These are phyloP conservation scores for Eucalyptus erythrocorys DNA, from an alignment of 345 rosid genomes.

Conservation along the genomic window DNA sequence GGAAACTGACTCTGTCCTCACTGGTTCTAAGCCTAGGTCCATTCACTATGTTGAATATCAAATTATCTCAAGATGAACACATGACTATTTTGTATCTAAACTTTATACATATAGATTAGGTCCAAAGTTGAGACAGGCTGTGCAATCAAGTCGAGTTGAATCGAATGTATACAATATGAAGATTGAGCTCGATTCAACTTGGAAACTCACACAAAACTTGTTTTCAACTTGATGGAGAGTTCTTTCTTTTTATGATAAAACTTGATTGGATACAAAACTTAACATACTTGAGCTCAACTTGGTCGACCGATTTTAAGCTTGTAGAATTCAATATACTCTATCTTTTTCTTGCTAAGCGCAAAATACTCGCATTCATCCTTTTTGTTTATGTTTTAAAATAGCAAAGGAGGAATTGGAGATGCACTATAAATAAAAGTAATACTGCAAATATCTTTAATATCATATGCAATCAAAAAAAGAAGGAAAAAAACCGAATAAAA, in stretches of 20 bases:
- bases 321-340: not conserved
- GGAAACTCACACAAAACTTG: not conserved
- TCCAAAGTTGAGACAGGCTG: fast-evolving
- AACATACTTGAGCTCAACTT: not conserved
- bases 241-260: not conserved
- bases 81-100: not conserved
- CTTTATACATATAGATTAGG: not conserved
- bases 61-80: not conserved
- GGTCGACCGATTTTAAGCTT: not conserved
- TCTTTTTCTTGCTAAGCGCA: not conserved
- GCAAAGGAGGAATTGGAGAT: not conserved
- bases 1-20: too few relatives aligned
- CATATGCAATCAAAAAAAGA: not conserved
- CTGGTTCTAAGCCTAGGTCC: too few relatives aligned
- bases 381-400: not conserved
- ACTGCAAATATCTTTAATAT: not conserved
- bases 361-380: not conserved
- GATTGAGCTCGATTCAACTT: not conserved
- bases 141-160: not conserved
- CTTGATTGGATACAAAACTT: not conserved
- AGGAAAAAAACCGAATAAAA: not conserved
- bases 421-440: not conserved
- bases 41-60: not conserved
- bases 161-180: fast-evolving
- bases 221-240: not conserved